phyloP scores from a whole-genome alignment of 2,329 filamentous ascomycete genomes.

The Neobulgaria alba region DNA sequence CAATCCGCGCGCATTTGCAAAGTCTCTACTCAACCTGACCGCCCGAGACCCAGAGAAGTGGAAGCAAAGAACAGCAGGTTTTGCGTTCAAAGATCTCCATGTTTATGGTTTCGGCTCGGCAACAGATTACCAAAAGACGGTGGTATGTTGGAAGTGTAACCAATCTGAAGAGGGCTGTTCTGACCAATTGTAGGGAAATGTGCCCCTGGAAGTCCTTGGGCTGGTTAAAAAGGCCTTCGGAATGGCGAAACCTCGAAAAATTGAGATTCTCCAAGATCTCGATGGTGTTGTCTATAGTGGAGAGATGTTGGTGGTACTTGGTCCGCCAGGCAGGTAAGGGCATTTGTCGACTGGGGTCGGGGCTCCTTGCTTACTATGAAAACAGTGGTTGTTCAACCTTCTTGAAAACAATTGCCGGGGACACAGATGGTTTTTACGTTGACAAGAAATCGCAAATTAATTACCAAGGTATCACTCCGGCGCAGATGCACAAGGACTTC shows the following conservation, averaged over 20 bases:
- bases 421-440: conserved; percentile 46
- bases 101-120: conserved; percentile 59
- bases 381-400: conserved; percentile 48
- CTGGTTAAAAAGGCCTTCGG: conserved; percentile 34
- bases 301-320: conserved; percentile 60
- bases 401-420: conserved; percentile 44
- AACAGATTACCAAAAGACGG: conserved; percentile 59
- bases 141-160: conserved; percentile 44
- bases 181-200: conserved; percentile 30
- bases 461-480: conserved; percentile 44
- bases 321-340: conserved; percentile 41
- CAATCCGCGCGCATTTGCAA: conserved; percentile 48
- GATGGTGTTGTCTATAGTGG: conserved; percentile 54
- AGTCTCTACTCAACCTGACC: conserved; percentile 45
- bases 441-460: conserved; percentile 42
- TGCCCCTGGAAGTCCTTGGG: conserved; percentile 22
- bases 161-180: conserved; percentile 36
- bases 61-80: conserved; percentile 47
- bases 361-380: background rate
- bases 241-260: conserved; percentile 41
- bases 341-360: background rate
- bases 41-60: conserved; percentile 45
- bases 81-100: conserved; percentile 59
- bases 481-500: conserved; percentile 40
- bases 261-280: conserved; percentile 50